phyloP scores from a whole-genome alignment of 2,329 filamentous ascomycete species.

The Cladosporium sp. region DNA sequence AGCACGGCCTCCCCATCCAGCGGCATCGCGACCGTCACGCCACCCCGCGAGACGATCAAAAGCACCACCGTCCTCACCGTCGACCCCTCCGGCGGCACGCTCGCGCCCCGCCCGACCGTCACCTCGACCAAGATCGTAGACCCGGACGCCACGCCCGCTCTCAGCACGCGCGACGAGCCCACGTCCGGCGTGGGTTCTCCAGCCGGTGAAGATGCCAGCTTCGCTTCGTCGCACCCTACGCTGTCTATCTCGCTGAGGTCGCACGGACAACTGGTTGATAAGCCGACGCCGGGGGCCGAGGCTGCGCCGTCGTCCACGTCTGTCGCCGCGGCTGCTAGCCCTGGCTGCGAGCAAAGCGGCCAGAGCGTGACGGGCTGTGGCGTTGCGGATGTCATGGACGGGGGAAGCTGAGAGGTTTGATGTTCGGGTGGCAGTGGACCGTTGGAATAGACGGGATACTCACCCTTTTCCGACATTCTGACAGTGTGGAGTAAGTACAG shows the following conservation, averaged over 20 bases:
- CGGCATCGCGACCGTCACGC: slow-evolving; percentile 1
- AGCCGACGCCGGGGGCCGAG: not conserved
- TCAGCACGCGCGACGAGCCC: slow-evolving; percentile 2
- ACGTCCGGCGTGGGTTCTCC: not conserved
- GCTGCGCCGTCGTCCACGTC: not conserved
- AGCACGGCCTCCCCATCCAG: slow-evolving; percentile 19
- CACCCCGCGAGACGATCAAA: not conserved
- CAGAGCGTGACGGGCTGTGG: no score
- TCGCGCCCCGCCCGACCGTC: slow-evolving; percentile 11
- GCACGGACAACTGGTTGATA: not conserved
- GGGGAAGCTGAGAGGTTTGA: no score
- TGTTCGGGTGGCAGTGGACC: no score
- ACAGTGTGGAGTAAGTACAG: no score
- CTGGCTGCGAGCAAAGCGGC: not conserved
- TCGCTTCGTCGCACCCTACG: not conserved
- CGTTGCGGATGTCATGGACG: no score
- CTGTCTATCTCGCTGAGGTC: not conserved
- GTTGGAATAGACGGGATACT: no score
- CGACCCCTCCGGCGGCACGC: slow-evolving; percentile 10
- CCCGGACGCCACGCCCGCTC: not conserved
- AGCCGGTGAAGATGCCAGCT: not conserved
- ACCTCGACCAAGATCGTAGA: slow-evolving; percentile 12
- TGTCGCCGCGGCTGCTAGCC: not conserved
- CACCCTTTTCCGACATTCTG: no score
- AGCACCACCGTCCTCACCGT: slow-evolving; percentile 8